Conservation (phyloP, 768 basidiomycete genomes). For the Glaciozyma antarctica region DNA sequence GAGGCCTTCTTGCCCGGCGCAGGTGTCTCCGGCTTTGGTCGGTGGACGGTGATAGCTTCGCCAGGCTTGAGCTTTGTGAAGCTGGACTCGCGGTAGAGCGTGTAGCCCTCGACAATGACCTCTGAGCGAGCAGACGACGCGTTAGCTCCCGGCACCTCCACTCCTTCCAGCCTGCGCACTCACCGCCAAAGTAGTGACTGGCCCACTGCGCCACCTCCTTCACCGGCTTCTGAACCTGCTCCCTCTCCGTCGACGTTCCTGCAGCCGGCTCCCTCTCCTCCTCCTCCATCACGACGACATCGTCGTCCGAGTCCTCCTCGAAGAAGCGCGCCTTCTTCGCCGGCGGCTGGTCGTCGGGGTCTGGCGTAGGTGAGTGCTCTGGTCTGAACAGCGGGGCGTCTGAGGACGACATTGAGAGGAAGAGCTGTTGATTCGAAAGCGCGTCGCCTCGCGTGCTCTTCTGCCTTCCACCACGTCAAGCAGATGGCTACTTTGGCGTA, state of each 20-base stretch:
- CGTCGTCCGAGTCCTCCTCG: conserved; percentile 1
- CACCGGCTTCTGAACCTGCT: neutral
- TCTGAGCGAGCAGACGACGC: neutral
- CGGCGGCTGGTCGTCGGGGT: neutral
- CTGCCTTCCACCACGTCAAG: no score
- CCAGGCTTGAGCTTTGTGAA: conserved; percentile 14
- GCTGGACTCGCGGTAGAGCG: neutral
- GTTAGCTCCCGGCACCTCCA: neutral
- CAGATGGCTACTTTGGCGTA: no score
- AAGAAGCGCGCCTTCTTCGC: conserved; percentile 15
- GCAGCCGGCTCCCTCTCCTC: neutral
- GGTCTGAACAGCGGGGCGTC: neutral
- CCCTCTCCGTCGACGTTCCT: neutral
- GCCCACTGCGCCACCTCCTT: neutral
- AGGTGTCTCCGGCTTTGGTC: conserved; percentile 5
- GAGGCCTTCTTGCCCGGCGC: conserved; percentile 1
- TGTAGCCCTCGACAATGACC: conserved; percentile 3
- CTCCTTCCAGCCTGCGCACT: neutral
- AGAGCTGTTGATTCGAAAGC: no score
- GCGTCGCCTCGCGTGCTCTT: no score
- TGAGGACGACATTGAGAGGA: no score
- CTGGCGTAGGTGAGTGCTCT: neutral
- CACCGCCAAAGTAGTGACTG: conserved; percentile 16
- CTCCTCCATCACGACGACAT: neutral
- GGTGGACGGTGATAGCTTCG: conserved; percentile 8